Percentiles rank a stretch among this genome's conserved stretches.
phyloP scores from a whole-genome alignment of 1,284 basidiomycete species.

The Puccinia coronata region DNA sequence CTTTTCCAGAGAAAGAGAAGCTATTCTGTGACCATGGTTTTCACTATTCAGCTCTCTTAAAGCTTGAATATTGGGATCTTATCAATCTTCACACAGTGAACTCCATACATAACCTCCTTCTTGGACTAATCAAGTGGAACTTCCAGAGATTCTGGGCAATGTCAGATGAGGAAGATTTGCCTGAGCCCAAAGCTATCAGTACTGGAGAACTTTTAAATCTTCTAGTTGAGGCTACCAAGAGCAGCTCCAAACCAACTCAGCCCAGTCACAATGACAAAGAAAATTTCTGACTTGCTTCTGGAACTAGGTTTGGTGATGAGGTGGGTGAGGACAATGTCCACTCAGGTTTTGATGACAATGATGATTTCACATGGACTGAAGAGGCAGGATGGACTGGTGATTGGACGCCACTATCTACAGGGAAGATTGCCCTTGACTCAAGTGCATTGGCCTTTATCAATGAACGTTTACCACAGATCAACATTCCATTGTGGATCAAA shows the following conservation, averaged over 20 bases:
- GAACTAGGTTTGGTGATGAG: too few species aligned
- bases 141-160: slow-evolving; percentile 22
- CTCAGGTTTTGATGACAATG: background rate
- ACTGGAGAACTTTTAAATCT: slow-evolving; percentile 22
- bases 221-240: background rate
- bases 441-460: background rate
- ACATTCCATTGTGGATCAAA: background rate
- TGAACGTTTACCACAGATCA: background rate
- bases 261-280: background rate
- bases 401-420: background rate
- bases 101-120: slow-evolving; percentile 36
- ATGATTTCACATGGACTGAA: background rate
- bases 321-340: background rate
- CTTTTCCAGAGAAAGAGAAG: background rate
- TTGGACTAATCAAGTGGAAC: slow-evolving; percentile 22
- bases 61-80: slow-evolving; percentile 2
- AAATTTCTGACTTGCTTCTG: too few species aligned
- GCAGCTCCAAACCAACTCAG: background rate
- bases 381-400: background rate
- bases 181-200: background rate
- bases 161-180: background rate
- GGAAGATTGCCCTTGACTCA: background rate
- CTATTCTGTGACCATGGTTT: background rate
- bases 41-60: background rate
- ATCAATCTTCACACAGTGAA: too few species aligned